phyloP scores from a whole-genome alignment of 192 early-diverging fungal species.

The Podila epicladia region DNA sequence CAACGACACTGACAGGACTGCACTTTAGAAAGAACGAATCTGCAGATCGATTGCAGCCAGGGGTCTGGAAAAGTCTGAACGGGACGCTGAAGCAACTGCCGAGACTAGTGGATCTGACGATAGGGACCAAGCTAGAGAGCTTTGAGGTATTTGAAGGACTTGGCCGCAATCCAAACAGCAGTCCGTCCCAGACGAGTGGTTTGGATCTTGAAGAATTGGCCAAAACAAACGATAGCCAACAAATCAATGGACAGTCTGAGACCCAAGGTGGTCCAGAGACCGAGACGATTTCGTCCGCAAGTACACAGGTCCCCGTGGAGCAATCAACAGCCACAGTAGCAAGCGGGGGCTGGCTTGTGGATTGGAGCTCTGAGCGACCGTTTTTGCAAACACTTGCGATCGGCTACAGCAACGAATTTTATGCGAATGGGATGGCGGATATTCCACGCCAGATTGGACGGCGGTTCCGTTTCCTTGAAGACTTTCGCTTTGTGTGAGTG shows the following conservation, averaged over 20 bases:
- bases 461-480: conserved; percentile 36
- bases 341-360: neutral
- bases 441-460: conserved; percentile 19
- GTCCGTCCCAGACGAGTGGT: no score
- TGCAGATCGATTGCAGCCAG: neutral
- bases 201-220: neutral
- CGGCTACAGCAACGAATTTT: conserved; percentile 24
- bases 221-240: neutral
- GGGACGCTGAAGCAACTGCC: conserved; percentile 22
- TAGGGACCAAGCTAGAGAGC: conserved; percentile 12
- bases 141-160: conserved; percentile 22
- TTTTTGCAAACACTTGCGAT: conserved; percentile 29
- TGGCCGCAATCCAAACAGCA: conserved; percentile 19
- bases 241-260: neutral
- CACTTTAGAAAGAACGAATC: conserved; percentile 11
- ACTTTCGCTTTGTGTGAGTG: conserved; percentile 2
- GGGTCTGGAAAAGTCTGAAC: conserved; percentile 4
- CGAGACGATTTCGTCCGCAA: neutral
- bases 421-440: neutral
- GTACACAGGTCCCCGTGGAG: neutral
- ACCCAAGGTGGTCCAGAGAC: neutral
- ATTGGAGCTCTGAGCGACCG: conserved; percentile 19
- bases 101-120: conserved; percentile 23
- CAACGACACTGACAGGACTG: neutral
- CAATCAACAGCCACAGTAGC: neutral